Conservation (phyloP, 139 green algal genomes). For the Micractinium sp. region DNA sequence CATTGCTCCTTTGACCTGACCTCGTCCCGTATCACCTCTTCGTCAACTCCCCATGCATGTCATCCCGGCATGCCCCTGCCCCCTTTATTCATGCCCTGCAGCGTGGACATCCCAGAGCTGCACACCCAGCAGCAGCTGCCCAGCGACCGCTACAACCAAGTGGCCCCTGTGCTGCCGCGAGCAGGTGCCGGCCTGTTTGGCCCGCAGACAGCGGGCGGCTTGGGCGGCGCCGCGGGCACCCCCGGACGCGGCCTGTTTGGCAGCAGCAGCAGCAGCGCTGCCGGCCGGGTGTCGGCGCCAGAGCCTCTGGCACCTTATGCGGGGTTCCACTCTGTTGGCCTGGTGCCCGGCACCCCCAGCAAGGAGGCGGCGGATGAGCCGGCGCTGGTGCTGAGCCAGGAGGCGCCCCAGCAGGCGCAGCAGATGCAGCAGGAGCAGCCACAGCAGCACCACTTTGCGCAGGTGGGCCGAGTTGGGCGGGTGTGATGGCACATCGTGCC, state of each 20-base stretch:
- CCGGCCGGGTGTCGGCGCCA: background rate
- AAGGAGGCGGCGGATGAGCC: background rate
- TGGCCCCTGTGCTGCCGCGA: background rate
- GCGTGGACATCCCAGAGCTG: constrained; percentile 42
- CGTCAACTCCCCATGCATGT: too few species aligned
- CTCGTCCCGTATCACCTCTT: too few species aligned
- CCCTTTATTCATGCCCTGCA: background rate
- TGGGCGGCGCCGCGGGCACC: background rate
- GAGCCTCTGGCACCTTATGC: constrained; percentile 36
- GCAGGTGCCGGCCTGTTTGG: constrained; percentile 31
- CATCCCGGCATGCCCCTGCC: too few species aligned
- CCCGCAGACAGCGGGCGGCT: background rate
- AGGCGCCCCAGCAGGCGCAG: background rate
- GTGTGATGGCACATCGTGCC: too few species aligned
- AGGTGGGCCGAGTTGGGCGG: background rate
- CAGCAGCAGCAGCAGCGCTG: constrained; percentile 14
- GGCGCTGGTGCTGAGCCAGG: constrained; percentile 25
- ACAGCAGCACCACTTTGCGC: background rate
- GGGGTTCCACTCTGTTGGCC: background rate
- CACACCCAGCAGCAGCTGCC: constrained; percentile 28
- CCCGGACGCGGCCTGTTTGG: background rate
- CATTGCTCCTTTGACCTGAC: background rate
- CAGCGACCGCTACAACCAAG: constrained; percentile 44
- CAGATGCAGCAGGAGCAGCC: background rate
- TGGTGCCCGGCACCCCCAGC: constrained; percentile 18